Percentiles rank a stretch among this genome's conserved stretches.
Conservation (phyloP, 352 stramenopile genomes). For the Globisporangium irregulare region DNA sequence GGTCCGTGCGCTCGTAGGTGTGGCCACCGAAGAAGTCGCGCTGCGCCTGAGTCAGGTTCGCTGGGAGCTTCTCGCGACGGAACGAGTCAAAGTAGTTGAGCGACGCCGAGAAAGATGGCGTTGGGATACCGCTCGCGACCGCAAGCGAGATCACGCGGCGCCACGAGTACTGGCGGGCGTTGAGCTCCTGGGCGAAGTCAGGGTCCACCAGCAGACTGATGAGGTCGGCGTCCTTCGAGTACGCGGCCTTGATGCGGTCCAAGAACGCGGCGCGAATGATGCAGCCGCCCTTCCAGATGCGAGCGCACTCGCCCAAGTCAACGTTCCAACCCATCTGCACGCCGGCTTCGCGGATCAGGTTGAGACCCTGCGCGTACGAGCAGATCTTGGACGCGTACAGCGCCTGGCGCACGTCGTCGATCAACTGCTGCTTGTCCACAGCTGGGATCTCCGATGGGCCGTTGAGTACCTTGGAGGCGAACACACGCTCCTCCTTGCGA, state of each 20-base stretch:
- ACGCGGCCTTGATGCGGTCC: slow-evolving; percentile 96
- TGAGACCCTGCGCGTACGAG: slow-evolving; percentile 96
- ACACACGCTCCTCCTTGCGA: slow-evolving; percentile 95
- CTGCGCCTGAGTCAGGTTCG: slow-evolving; percentile 99
- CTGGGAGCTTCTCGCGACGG: slow-evolving; percentile 91
- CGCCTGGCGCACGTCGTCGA: slow-evolving; percentile 95
- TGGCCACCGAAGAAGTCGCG: slow-evolving; percentile 99
- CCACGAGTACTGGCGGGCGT: slow-evolving; percentile 95
- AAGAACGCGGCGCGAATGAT: slow-evolving; percentile 98
- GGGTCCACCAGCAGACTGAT: slow-evolving; percentile 97
- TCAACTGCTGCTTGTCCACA: slow-evolving; percentile 93
- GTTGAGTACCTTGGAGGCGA: slow-evolving; percentile 91
- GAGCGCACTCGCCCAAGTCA: slow-evolving; percentile 94
- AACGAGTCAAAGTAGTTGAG: slow-evolving; percentile 99
- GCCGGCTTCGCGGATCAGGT: slow-evolving; percentile 93
- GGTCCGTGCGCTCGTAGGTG: slow-evolving; percentile 96
- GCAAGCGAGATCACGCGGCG: slow-evolving; percentile 95
- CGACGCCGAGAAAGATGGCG: slow-evolving; percentile 89
- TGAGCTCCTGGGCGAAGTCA: slow-evolving; percentile 95
- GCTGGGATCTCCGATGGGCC: slow-evolving; percentile 92
- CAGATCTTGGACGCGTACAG: slow-evolving; percentile 99
- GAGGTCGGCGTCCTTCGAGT: slow-evolving; percentile 89
- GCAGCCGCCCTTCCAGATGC: slow-evolving; percentile 99
- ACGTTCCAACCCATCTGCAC: slow-evolving; percentile 97
- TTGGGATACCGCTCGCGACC: slow-evolving; percentile 93